phyloP scores from a whole-genome alignment of 768 basidiomycete species.

The Pleurotus djamor region DNA sequence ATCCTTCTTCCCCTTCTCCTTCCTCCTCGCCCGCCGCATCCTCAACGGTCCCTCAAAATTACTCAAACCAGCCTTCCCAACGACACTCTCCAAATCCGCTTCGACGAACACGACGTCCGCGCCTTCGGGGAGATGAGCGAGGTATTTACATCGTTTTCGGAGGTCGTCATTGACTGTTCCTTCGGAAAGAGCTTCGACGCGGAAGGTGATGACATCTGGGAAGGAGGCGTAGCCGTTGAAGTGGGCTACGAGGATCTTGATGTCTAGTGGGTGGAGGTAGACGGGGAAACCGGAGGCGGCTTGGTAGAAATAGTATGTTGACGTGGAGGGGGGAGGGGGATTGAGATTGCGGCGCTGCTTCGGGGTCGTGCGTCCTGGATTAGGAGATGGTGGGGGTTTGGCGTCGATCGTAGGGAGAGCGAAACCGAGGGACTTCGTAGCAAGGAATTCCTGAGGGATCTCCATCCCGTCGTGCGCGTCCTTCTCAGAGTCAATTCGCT shows the following conservation, averaged over 20 bases:
- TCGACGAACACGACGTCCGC: slow-evolving; percentile 95
- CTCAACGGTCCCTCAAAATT: slow-evolving; percentile 84
- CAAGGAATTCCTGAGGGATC: slow-evolving; percentile 60
- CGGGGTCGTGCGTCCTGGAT: slow-evolving; percentile 37
- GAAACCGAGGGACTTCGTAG: slow-evolving; percentile 29
- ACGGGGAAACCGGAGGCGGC: slow-evolving; percentile 87
- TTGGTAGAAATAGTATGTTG: slow-evolving; percentile 96
- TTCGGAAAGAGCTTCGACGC: slow-evolving; percentile 75
- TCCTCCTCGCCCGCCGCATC: slow-evolving; percentile 67
- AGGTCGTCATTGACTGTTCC: slow-evolving; percentile 90
- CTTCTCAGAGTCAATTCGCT: slow-evolving; percentile 22
- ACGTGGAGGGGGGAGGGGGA: slow-evolving; percentile 82
- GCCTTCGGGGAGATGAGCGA: slow-evolving; percentile 87
- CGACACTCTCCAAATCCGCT: slow-evolving; percentile 75
- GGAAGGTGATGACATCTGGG: slow-evolving; percentile 77
- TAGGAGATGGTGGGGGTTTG: slow-evolving; percentile 4
- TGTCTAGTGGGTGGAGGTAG: slow-evolving; percentile 95
- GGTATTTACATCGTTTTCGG: slow-evolving; percentile 93
- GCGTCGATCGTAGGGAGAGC: slow-evolving; percentile 9
- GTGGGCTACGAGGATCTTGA: slow-evolving; percentile 86
- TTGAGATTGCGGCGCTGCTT: slow-evolving; percentile 78
- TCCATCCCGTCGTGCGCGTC: slow-evolving; percentile 23
- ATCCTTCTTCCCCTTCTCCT: slow-evolving; percentile 84
- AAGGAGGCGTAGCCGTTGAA: slow-evolving; percentile 80
- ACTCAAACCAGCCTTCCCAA: slow-evolving; percentile 72